Percentiles rank a stretch among this genome's conserved stretches.
phyloP scores from a whole-genome alignment of 306 rosid species.

The Trifolium fragiferum region DNA sequence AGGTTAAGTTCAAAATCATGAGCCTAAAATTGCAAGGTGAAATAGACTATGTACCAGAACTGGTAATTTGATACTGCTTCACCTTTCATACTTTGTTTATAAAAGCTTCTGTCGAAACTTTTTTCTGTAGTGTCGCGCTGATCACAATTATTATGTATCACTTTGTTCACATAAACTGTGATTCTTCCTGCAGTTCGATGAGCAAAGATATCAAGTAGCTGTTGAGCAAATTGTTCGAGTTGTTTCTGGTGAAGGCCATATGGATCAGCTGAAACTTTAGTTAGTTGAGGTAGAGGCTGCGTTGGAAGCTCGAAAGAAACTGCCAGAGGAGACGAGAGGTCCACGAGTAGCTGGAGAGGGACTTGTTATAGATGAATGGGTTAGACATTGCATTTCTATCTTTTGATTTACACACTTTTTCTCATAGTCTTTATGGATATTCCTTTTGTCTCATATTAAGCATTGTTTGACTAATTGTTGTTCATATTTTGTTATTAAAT shows the following conservation, averaged over 20 bases:
- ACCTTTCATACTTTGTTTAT: neutral
- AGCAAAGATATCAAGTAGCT: conserved; percentile 87
- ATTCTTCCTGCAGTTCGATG: conserved; percentile 73
- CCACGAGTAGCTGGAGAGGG: conserved; percentile 83
- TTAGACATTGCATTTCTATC: conserved; percentile 45
- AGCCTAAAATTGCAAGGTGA: conserved; percentile 91
- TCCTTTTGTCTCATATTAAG: neutral
- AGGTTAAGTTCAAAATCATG: conserved; percentile 95
- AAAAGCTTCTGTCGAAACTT: conserved; percentile 5
- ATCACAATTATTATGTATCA: conserved; percentile 7
- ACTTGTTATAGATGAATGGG: conserved; percentile 98
- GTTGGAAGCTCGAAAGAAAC: conserved; percentile 76
- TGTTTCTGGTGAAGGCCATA: conserved; percentile 69
- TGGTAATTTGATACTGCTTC: conserved; percentile 57
- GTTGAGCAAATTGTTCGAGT: conserved; percentile 90
- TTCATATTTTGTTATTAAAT: no score
- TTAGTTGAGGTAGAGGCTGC: conserved; percentile 92
- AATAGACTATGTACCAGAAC: conserved; percentile 89
- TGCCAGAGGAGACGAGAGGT: conserved; percentile 77
- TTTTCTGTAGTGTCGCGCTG: conserved; percentile 7
- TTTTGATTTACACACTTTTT: neutral
- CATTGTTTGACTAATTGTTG: no score
- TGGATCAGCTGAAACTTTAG: conserved; percentile 79
- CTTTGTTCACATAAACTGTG: neutral
- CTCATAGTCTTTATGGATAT: neutral